A percentile compares a stretch with the other conserved stretches of the same genome.
Conservation (phyloP, 768 basidiomycete genomes). For the Thelephora ganbajun region DNA sequence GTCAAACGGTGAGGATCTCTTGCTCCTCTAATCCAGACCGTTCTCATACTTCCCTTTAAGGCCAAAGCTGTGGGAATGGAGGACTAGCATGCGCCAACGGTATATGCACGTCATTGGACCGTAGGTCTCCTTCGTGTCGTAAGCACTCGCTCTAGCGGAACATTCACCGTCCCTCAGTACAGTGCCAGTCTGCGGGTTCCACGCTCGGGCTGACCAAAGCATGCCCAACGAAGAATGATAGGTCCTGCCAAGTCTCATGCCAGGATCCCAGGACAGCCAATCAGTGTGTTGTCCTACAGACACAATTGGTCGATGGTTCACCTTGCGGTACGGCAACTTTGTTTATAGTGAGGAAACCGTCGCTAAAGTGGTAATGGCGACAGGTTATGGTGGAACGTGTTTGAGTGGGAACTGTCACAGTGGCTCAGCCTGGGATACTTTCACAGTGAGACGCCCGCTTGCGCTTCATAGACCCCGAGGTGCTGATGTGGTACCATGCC, state of each 20-base stretch:
- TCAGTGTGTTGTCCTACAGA: conserved; percentile 57
- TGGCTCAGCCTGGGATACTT: conserved; percentile 42
- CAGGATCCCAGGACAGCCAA: conserved; percentile 47
- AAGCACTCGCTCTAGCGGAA: not conserved
- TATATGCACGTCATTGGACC: conserved; percentile 56
- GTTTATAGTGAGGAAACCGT: conserved; percentile 5
- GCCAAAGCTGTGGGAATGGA: conserved; percentile 48
- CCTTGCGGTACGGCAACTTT: conserved; percentile 48
- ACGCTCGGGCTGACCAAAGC: conserved; percentile 55
- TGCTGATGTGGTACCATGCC: conserved; percentile 1
- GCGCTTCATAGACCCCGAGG: not conserved
- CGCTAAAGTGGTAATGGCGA: conserved; percentile 3
- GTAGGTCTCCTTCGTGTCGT: conserved; percentile 25
- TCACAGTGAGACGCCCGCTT: conserved; percentile 30
- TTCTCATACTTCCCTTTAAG: conserved; percentile 18
- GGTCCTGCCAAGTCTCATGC: conserved; percentile 68
- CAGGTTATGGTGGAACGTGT: conserved; percentile 65
- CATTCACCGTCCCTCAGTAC: conserved; percentile 24
- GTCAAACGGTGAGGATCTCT: conserved; percentile 39
- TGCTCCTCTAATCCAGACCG: not conserved
- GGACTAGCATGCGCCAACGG: conserved; percentile 67
- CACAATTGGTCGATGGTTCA: conserved; percentile 66
- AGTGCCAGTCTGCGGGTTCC: conserved; percentile 63
- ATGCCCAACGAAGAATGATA: conserved; percentile 51
- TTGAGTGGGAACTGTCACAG: conserved; percentile 43